These are phyloP conservation scores for Arthrinium phaeospermum DNA, from an alignment of 2,329 filamentous ascomycete genomes.

Conservation along the genomic window DNA sequence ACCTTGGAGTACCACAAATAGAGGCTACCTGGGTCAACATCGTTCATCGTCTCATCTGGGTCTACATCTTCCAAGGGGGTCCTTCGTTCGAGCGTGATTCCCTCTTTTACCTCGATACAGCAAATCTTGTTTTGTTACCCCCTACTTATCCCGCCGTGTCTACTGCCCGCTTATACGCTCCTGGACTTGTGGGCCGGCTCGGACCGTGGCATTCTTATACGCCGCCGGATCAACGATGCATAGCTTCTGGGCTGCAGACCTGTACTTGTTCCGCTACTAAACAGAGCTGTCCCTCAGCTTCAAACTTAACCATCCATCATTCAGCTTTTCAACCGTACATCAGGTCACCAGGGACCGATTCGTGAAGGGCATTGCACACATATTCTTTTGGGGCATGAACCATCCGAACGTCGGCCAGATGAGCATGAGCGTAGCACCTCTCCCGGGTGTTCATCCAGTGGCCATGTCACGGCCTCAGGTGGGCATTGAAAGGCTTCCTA, in stretches of 20 bases:
- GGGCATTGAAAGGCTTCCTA: conserved; percentile 79
- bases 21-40: conserved; percentile 23
- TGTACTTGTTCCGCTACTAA: conserved; percentile 21
- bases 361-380: neutral
- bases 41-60: conserved; percentile 18
- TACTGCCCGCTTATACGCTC: neutral
- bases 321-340: neutral
- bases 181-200: conserved; percentile 11
- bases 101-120: neutral
- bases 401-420: conserved; percentile 47
- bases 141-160: conserved; percentile 1
- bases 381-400: conserved; percentile 42
- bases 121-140: conserved; percentile 14
- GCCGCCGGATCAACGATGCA: conserved; percentile 19
- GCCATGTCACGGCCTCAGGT: conserved; percentile 77
- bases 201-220: conserved; percentile 5
- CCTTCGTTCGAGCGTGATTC: conserved; percentile 10
- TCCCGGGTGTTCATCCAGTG: conserved; percentile 52
- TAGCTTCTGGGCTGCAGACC: conserved; percentile 17
- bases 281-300: neutral
- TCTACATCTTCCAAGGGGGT: neutral
- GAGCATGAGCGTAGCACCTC: conserved; percentile 47
- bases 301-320: neutral
- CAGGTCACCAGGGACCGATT: neutral
- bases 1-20: conserved; percentile 30